Percentiles rank a stretch among this genome's conserved stretches.
Conservation (phyloP, 2,329 filamentous ascomycete genomes). For the Diaporthe destruens region DNA sequence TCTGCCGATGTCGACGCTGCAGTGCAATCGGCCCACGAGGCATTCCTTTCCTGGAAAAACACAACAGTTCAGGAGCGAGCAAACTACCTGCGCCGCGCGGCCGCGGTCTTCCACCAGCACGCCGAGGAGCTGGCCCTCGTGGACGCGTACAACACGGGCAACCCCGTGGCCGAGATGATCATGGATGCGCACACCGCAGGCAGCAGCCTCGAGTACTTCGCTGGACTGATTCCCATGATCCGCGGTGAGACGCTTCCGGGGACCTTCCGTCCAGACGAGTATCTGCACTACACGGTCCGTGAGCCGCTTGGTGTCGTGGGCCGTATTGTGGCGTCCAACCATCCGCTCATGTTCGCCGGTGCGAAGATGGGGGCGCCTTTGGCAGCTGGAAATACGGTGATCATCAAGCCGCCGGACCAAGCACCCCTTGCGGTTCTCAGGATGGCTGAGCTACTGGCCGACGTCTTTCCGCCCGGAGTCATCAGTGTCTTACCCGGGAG, state of each 20-base stretch:
- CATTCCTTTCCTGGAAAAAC: constrained; percentile 34
- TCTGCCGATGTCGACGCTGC: constrained; percentile 40
- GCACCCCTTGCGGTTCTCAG: constrained; percentile 70
- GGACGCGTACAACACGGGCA: constrained; percentile 39
- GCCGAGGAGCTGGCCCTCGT: constrained; percentile 45
- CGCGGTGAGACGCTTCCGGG: constrained; percentile 74
- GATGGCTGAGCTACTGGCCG: constrained; percentile 72
- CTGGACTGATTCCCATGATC: constrained; percentile 76
- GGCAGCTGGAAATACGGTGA: constrained; percentile 69
- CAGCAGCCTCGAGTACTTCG: constrained; percentile 75
- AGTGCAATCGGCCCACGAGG: constrained; percentile 34
- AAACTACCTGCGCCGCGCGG: constrained; percentile 37
- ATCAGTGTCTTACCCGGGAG: constrained; percentile 70
- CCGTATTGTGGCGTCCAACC: constrained; percentile 77
- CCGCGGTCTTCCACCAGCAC: constrained; percentile 43
- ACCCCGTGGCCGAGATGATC: constrained; percentile 39
- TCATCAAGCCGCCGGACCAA: constrained; percentile 71
- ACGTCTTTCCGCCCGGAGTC: constrained; percentile 81
- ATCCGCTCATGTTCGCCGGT: constrained; percentile 74
- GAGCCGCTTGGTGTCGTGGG: constrained; percentile 76
- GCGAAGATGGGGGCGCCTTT: constrained; percentile 77
- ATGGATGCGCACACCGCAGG: constrained; percentile 77
- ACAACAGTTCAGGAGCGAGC: constrained; percentile 27
- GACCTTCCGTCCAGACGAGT: constrained; percentile 62
- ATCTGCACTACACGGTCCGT: constrained; percentile 66